Evolutionary conservation across 371 early-diverging fungal genomes (phyloP).

Genomic region (Syncephalastrum sp.): DNA sequence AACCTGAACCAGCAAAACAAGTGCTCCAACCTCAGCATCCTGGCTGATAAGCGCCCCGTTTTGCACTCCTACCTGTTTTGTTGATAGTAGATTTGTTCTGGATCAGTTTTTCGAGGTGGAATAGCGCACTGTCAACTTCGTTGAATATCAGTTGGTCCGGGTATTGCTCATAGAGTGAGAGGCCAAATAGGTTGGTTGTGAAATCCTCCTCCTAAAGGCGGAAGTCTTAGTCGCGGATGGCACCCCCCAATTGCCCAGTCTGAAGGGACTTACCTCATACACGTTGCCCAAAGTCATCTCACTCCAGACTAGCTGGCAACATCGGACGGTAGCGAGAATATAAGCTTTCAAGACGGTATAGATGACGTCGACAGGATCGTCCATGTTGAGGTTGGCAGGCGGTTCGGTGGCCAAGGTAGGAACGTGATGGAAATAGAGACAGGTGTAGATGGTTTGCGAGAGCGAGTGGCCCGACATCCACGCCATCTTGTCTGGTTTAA

Average conservation of each 20-base stretch:
- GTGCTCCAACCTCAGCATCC: too few relatives aligned
- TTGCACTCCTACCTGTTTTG: too few relatives aligned
- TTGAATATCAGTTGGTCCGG: slow-evolving; percentile 45
- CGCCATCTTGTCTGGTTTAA: slow-evolving; percentile 47
- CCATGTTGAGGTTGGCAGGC: slow-evolving; percentile 1
- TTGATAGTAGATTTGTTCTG: background rate
- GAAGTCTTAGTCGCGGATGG: background rate
- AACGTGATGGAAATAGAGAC: slow-evolving; percentile 62
- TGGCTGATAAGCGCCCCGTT: too few relatives aligned
- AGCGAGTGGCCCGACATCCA: slow-evolving; percentile 77
- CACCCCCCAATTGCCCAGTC: background rate
- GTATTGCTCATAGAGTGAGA: slow-evolving; percentile 55
- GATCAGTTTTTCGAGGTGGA: background rate
- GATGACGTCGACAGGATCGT: slow-evolving; percentile 25
- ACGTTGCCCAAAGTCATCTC: slow-evolving; percentile 67
- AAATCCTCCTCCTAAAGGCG: slow-evolving; percentile 67
- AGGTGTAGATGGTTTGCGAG: slow-evolving; percentile 72
- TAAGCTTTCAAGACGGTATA: slow-evolving; percentile 51
- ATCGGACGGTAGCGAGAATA: slow-evolving; percentile 52
- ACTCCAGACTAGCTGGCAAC: slow-evolving; percentile 55
- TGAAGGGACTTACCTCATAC: slow-evolving; percentile 44
- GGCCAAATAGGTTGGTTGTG: slow-evolving; percentile 61
- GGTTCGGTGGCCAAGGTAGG: slow-evolving; percentile 33
- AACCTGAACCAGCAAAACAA: too few relatives aligned
- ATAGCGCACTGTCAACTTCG: slow-evolving; percentile 44